Conservation (phyloP, 2,329 filamentous ascomycete species). For the Phialophora macrospora region DNA sequence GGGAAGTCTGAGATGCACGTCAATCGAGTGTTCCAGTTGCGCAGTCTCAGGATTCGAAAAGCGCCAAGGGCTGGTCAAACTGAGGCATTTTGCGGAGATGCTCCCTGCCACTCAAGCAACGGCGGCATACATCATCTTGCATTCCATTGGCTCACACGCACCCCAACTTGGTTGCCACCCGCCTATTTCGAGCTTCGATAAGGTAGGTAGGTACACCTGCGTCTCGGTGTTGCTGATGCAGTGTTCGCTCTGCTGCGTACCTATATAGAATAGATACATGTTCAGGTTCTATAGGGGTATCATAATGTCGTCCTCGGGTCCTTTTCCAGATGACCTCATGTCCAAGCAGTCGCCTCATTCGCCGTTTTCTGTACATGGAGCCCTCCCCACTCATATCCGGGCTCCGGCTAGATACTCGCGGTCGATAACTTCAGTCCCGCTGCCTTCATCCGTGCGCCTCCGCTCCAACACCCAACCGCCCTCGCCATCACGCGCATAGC, state of each 20-base stretch:
- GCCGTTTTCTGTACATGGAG: not conserved
- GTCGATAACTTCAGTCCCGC: constrained; percentile 44
- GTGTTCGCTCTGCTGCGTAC: not conserved
- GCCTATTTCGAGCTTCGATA: not conserved
- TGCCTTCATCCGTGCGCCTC: constrained; percentile 43
- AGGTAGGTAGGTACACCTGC: not conserved
- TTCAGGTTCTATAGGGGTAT: constrained; percentile 30
- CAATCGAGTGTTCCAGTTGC: not conserved
- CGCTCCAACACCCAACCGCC: constrained; percentile 47
- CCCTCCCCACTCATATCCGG: constrained; percentile 39
- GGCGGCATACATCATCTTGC: not conserved
- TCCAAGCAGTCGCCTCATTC: constrained; percentile 8
- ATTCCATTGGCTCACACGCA: not conserved
- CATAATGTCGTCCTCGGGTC: constrained; percentile 21
- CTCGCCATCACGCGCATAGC: constrained; percentile 44
- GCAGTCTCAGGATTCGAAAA: constrained; percentile 1
- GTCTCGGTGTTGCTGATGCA: not conserved
- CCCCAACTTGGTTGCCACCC: not conserved
- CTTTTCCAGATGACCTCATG: constrained; percentile 38
- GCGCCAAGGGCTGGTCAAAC: not conserved
- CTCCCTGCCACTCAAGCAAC: not conserved
- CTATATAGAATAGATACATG: not conserved
- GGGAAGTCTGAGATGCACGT: not conserved
- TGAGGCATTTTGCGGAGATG: constrained; percentile 16
- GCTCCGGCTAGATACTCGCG: constrained; percentile 41